Percentiles rank a stretch among this genome's conserved stretches.
Conservation (phyloP, 176 grass and related monocot genomes). For the Eragrostis curvula region DNA sequence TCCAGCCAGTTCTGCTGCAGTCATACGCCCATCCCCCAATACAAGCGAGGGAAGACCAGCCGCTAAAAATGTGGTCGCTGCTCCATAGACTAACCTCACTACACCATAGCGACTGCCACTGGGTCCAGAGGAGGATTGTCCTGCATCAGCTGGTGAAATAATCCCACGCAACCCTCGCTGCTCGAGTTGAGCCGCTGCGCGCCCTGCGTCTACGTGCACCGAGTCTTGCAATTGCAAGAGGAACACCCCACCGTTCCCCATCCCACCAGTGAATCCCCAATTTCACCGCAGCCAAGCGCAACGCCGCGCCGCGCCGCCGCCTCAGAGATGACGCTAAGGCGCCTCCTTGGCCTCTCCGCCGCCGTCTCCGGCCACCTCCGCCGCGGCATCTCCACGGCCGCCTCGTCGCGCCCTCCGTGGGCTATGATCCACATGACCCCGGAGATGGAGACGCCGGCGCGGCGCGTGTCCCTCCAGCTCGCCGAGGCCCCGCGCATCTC, state of each 20-base stretch:
- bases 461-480: neutral
- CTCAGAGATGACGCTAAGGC: neutral
- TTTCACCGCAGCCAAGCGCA: neutral
- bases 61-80: too few relatives aligned
- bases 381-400: conserved; percentile 22
- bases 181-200: too few relatives aligned
- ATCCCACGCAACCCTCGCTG: neutral
- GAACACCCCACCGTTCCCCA: neutral
- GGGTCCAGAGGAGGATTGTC: neutral
- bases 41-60: too few relatives aligned
- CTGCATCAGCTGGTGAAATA: neutral
- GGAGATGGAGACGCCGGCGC: neutral
- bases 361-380: neutral
- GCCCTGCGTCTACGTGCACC: neutral
- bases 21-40: too few relatives aligned
- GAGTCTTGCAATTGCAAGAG: neutral
- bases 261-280: neutral
- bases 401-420: conserved; percentile 11
- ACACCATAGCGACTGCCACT: neutral
- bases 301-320: neutral
- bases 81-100: neutral
- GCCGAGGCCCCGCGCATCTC: conserved; percentile 20
- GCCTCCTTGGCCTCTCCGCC: conserved; percentile 9
- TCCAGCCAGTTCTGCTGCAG: neutral
- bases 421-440: neutral